Conservation (phyloP, 257 asterid genomes). For the Solanum virginianum region DNA sequence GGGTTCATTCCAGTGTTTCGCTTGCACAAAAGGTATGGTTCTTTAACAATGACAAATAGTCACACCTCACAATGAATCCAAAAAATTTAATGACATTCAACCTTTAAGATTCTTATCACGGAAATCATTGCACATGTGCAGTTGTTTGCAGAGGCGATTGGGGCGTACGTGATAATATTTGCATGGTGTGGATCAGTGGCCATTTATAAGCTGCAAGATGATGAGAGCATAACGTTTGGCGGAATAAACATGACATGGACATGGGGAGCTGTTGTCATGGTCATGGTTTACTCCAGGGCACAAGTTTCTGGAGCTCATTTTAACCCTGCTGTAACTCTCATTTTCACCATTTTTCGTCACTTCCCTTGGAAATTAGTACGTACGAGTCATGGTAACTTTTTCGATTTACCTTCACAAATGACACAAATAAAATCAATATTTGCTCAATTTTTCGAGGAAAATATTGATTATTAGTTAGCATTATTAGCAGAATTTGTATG, state of each 20-base stretch:
- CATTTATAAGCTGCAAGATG: constrained; percentile 37
- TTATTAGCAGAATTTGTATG: background rate
- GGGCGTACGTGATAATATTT: constrained; percentile 56
- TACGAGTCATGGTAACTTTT: background rate
- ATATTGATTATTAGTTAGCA: background rate
- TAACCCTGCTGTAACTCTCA: constrained; percentile 66
- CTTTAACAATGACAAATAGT: background rate
- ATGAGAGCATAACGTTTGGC: constrained; percentile 43
- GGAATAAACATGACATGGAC: constrained; percentile 68
- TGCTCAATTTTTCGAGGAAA: background rate
- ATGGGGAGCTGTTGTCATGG: constrained; percentile 74
- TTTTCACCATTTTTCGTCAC: constrained; percentile 38
- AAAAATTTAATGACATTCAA: background rate
- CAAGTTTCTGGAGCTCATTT: constrained; percentile 89
- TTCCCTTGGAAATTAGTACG: constrained; percentile 62
- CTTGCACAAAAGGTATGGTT: constrained; percentile 29
- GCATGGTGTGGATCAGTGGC: constrained; percentile 64
- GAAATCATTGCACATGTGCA: background rate
- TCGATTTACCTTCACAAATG: background rate
- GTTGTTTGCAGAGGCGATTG: constrained; percentile 56
- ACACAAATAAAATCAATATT: background rate
- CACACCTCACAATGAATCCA: background rate
- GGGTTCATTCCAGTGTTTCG: constrained; percentile 5
- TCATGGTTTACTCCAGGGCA: constrained; percentile 55
- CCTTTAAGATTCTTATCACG: background rate